phyloP scores from a whole-genome alignment of 1,284 basidiomycete genomes.

The Melampsora americana region DNA sequence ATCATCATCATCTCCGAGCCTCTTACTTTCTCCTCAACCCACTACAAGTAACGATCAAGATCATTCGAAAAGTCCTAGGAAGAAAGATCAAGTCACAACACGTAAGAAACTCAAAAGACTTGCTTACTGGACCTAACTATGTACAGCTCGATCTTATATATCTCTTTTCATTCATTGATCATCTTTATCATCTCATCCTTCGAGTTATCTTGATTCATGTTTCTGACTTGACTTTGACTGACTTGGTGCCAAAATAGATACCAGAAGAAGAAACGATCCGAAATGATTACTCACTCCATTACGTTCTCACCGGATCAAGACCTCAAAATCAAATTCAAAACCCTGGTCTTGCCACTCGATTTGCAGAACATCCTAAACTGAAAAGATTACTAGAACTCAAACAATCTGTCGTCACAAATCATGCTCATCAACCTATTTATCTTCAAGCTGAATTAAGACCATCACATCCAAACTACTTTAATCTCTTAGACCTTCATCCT shows the following conservation, averaged over 20 bases:
- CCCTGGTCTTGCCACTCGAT: conserved; percentile 75
- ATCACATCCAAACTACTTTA: conserved; percentile 53
- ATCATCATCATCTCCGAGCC: too few species aligned
- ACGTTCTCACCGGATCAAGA: conserved; percentile 83
- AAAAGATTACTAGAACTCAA: conserved; percentile 75
- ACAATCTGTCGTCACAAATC: conserved; percentile 55
- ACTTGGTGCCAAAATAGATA: conserved; percentile 39
- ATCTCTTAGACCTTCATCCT: conserved; percentile 61
- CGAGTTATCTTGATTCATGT: background rate
- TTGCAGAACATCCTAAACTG: conserved; percentile 94
- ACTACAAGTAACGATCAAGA: too few species aligned
- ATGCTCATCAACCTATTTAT: conserved; percentile 58
- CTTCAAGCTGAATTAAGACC: conserved; percentile 55
- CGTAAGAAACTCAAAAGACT: conserved; percentile 44
- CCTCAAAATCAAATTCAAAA: conserved; percentile 87
- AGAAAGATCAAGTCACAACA: conserved; percentile 20
- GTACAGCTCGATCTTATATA: conserved; percentile 53
- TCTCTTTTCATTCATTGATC: background rate
- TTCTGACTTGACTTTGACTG: background rate
- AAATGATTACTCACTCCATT: conserved; percentile 88
- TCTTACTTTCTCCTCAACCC: too few species aligned
- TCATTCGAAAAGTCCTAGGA: background rate
- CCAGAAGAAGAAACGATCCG: conserved; percentile 89
- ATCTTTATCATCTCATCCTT: background rate
- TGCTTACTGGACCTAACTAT: conserved; percentile 57